These are phyloP conservation scores for Spongospora subterranea DNA, from an alignment of 208 protist species.

Conservation along the genomic window DNA sequence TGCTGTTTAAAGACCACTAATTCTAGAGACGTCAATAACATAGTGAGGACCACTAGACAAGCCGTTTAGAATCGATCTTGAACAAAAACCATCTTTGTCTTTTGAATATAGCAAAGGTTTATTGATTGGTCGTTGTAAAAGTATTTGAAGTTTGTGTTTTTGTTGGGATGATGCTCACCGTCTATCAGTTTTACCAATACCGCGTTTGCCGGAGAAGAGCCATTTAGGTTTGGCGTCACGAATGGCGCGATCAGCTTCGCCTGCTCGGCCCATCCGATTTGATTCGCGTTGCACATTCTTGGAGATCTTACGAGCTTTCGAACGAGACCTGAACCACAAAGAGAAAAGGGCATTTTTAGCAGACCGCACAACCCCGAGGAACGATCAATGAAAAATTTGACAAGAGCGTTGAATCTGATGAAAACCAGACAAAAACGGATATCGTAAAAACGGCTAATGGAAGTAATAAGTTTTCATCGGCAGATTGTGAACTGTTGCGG, in stretches of 20 bases:
- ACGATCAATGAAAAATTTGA: neutral
- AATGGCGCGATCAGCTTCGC: constrained; percentile 92
- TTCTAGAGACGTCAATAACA: no score
- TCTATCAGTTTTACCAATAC: constrained; percentile 79
- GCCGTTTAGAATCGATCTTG: no score
- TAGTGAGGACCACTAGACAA: no score
- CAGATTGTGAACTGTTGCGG: no score
- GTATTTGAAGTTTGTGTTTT: no score
- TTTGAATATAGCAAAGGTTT: no score
- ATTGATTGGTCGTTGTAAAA: no score
- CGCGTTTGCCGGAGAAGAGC: constrained; percentile 96
- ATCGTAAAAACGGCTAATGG: no score
- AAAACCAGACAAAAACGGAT: no score
- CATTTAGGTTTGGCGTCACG: constrained; percentile 93
- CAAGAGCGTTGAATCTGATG: neutral
- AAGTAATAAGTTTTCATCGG: no score
- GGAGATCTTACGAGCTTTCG: neutral
- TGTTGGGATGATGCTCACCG: constrained; percentile 73
- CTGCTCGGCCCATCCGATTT: constrained; percentile 53
- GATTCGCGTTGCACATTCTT: neutral
- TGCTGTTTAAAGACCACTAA: no score
- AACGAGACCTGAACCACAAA: neutral
- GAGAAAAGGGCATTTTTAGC: neutral
- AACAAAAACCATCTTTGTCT: no score
- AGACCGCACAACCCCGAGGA: neutral